phyloP scores from a whole-genome alignment of 306 rosid species.

The Medicago arabica region DNA sequence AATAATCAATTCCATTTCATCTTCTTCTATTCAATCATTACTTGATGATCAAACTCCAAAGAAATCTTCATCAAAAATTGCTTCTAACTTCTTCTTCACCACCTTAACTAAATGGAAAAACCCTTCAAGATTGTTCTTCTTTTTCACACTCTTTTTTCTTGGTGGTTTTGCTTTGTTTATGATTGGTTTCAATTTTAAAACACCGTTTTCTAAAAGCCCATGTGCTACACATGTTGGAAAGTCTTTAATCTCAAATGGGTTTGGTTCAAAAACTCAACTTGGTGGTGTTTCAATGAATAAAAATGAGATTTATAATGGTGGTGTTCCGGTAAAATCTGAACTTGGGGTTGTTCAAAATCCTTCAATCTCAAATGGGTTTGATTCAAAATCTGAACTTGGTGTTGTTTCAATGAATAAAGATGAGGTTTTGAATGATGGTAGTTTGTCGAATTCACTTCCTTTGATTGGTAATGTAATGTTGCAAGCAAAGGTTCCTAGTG shows the following conservation, averaged over 20 bases:
- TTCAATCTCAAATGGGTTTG: constrained; percentile 32
- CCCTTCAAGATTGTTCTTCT: constrained; percentile 48
- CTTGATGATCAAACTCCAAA: constrained; percentile 63
- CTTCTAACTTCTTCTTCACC: constrained; percentile 29
- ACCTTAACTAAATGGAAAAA: constrained; percentile 47
- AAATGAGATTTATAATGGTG: constrained; percentile 32
- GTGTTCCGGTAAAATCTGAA: constrained; percentile 4
- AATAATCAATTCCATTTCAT: constrained; percentile 77
- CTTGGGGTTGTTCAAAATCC: constrained; percentile 40
- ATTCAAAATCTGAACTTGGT: constrained; percentile 49
- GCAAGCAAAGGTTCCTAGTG: constrained; percentile 44
- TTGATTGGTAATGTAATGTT: constrained; percentile 44
- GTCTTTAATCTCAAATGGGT: constrained; percentile 33
- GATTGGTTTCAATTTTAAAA: constrained; percentile 49
- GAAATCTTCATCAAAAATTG: constrained; percentile 62
- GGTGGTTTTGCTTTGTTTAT: constrained; percentile 57
- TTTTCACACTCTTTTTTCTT: constrained; percentile 60
- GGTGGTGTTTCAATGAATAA: constrained; percentile 33
- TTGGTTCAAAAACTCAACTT: constrained; percentile 47
- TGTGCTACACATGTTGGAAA: constrained; percentile 51
- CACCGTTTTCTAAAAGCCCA: constrained; percentile 57
- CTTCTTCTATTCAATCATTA: constrained; percentile 78
- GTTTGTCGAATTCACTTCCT: constrained; percentile 31
- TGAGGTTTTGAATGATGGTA: constrained; percentile 28
- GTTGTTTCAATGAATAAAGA: constrained; percentile 33